Evolutionary conservation across 192 early-diverging fungal genomes (phyloP).

Genomic region (Linnemannia elongata): DNA sequence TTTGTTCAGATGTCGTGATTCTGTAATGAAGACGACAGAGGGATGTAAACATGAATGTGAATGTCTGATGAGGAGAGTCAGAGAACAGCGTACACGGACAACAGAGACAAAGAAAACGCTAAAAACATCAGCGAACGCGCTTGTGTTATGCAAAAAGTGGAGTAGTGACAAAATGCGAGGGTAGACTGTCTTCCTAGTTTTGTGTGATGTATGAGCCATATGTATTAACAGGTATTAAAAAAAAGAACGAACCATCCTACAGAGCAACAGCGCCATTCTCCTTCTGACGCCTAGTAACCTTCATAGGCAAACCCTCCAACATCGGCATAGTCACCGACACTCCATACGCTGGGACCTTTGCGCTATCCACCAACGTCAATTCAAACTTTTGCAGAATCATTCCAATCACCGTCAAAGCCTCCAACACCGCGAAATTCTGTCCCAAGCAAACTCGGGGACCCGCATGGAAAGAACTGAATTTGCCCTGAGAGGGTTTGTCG

Average conservation of each 20-base stretch:
- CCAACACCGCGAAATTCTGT: slow-evolving; percentile 55
- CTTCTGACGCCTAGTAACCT: slow-evolving; percentile 12
- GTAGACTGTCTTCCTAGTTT: too few species aligned
- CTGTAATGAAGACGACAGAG: too few species aligned
- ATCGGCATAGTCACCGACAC: slow-evolving; percentile 55
- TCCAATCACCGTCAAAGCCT: slow-evolving; percentile 42
- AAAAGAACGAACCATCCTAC: neutral
- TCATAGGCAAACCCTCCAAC: slow-evolving; percentile 46
- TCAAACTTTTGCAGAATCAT: slow-evolving; percentile 41
- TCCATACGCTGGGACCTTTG: slow-evolving; percentile 24
- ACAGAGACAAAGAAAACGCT: neutral
- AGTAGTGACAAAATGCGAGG: too few species aligned
- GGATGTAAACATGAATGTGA: too few species aligned
- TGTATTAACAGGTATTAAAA: neutral
- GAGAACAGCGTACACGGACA: too few species aligned
- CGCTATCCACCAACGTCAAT: slow-evolving; percentile 41
- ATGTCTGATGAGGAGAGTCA: too few species aligned
- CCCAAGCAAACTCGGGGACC: slow-evolving; percentile 63
- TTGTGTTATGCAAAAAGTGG: too few species aligned
- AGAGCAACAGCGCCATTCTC: neutral
- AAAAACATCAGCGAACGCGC: too few species aligned
- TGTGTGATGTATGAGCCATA: too few species aligned
- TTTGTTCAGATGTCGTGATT: too few species aligned
- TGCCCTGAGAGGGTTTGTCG: slow-evolving; percentile 54
- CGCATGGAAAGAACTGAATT: slow-evolving; percentile 68